Base-by-base conservation (phyloP, 1,139 yeast species). In the Pneumocystis sp. region DNA sequence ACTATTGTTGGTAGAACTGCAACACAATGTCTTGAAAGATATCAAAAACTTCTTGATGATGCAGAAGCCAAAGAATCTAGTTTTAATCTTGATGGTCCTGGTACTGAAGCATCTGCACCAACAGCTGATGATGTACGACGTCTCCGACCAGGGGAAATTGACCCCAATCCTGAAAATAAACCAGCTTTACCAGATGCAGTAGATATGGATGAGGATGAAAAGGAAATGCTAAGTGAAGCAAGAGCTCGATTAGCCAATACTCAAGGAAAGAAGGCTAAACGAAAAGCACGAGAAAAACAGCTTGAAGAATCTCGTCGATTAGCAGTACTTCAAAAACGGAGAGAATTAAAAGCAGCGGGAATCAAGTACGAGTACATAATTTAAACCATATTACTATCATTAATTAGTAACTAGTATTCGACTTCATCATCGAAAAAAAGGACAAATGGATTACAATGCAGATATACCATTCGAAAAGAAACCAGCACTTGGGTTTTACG, bases 161-260 rank as follows among this genome's bases (percentile, higher is more conserved):
- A 87, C 70, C 79, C 87, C 19, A 80, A 83, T 68, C 89, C 95
- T 0, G 97, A 91, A 72, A 81, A 89, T n/a, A 82, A 82, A 69
- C 90, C 91, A 0, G 95, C 97, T 0, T 79, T 83, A 67, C 96
- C 96, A 0, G 96, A 88, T 74, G 83, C 84, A 1, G 85, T 82
- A 12, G 89, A 85, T 61, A 78, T 89, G 79, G 91, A 85, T 67
- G 97, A 90, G 65, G 96, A 89, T 68, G 96, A 93, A 71, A 77
- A 83, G 68, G 97, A 93, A 73, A 90, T 93, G 97, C 76, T 93
- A 12, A 84, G 91, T 10, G 98, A 93, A 73, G 97, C 98, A 0
- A 82, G 87, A 65, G 96, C 97, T 0, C 81, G 98, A 70, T 77
- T 93, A 69, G 89, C 96, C 10, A 91, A 89, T 71, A 91, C 97